Evolutionary conservation across 495 filamentous ascomycete genomes (phyloP).

Genomic region (Neurospora tetraspora): DNA sequence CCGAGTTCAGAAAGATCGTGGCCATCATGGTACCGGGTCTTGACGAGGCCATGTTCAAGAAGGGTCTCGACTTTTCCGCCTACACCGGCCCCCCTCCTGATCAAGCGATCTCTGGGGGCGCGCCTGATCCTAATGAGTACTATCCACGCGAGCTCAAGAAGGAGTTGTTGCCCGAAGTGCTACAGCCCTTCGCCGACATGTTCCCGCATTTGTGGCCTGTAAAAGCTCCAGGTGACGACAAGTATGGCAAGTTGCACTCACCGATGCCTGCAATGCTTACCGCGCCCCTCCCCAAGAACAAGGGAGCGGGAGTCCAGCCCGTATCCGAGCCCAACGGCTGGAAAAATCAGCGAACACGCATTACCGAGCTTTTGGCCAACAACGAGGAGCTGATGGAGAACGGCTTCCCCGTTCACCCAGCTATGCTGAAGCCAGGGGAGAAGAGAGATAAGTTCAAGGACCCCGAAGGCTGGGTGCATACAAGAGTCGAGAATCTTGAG

Average conservation of each 20-base stretch:
- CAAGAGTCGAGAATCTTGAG: constrained; percentile 51
- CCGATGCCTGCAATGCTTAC: constrained; percentile 69
- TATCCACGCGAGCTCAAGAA: constrained; percentile 57
- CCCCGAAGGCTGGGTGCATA: constrained; percentile 77
- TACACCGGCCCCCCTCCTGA: constrained; percentile 26
- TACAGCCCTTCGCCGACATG: constrained; percentile 67
- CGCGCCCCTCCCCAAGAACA: constrained; percentile 51
- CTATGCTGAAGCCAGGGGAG: constrained; percentile 40
- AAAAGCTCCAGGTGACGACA: constrained; percentile 73
- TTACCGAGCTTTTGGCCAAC: constrained; percentile 65
- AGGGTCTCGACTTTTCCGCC: constrained; percentile 42
- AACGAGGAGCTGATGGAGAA: constrained; percentile 68
- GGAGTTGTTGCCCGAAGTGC: constrained; percentile 47
- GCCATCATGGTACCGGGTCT: constrained; percentile 91
- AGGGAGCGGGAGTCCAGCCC: constrained; percentile 49
- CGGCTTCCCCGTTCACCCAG: constrained; percentile 73
- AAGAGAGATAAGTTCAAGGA: constrained; percentile 31
- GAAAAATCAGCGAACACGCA: constrained; percentile 60
- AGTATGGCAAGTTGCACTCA: constrained; percentile 68
- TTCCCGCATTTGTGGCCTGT: constrained; percentile 88
- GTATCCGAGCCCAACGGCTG: constrained; percentile 49
- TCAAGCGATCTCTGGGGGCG: constrained; percentile 22
- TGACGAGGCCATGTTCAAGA: constrained; percentile 82
- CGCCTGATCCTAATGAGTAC: constrained; percentile 52
- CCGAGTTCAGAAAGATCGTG: constrained; percentile 70